Conservation (phyloP, 2,329 filamentous ascomycete species). For the Aotearoamyces nothofagi region DNA sequence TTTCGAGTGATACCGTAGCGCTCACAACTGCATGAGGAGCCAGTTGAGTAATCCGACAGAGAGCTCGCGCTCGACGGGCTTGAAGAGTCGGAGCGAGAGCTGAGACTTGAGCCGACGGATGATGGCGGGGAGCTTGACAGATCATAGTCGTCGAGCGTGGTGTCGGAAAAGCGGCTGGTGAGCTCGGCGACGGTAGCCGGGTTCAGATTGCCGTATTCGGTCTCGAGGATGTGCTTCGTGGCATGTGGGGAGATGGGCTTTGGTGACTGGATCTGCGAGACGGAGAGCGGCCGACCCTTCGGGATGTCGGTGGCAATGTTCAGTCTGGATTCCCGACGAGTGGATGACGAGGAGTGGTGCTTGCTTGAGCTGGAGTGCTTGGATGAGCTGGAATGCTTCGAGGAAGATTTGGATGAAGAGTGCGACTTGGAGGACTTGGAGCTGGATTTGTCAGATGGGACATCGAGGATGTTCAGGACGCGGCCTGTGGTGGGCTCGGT, state of each 20-base stretch:
- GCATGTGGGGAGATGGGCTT: slow-evolving; percentile 81
- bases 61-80: slow-evolving; percentile 38
- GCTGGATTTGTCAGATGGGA: slow-evolving; percentile 41
- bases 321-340: slow-evolving; percentile 21
- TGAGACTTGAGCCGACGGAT: slow-evolving; percentile 55
- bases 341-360: slow-evolving; percentile 29
- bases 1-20: slow-evolving; percentile 92
- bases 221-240: slow-evolving; percentile 73
- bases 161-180: slow-evolving; percentile 53
- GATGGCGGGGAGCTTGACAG: slow-evolving; percentile 45
- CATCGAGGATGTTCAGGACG: slow-evolving; percentile 93
- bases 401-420: slow-evolving; percentile 25
- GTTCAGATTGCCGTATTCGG: slow-evolving; percentile 51
- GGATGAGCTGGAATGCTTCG: slow-evolving; percentile 17
- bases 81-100: slow-evolving; percentile 58
- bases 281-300: slow-evolving; percentile 77
- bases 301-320: slow-evolving; percentile 49
- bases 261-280: slow-evolving; percentile 80
- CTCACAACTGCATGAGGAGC: slow-evolving; percentile 82
- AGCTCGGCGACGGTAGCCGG: slow-evolving; percentile 66
- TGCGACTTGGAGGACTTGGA: slow-evolving; percentile 30
- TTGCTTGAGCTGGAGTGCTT: slow-evolving; percentile 26
- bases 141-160: slow-evolving; percentile 37
- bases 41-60: slow-evolving; percentile 61
- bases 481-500: slow-evolving; percentile 94